phyloP scores from a whole-genome alignment of 1,284 basidiomycete species.

The Coriolopsis trogii region DNA sequence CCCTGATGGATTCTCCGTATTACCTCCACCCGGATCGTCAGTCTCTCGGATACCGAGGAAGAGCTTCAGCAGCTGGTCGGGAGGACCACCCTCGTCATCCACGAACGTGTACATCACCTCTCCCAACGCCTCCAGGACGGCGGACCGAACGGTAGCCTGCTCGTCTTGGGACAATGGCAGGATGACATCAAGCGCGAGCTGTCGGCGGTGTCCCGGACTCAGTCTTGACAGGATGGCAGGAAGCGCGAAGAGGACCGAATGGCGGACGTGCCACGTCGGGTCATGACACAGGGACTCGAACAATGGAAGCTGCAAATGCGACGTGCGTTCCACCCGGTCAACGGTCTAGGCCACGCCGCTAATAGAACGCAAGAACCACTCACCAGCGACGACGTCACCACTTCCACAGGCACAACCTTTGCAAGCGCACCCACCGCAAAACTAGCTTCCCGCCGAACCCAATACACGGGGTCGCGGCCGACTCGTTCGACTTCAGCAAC shows the following conservation, averaged over 20 bases:
- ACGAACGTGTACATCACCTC: slow-evolving; percentile 91
- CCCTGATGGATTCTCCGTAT: too few species aligned
- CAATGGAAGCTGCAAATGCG: slow-evolving; percentile 69
- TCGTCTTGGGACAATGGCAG: slow-evolving; percentile 69
- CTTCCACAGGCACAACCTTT: slow-evolving; percentile 78
- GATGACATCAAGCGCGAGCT: slow-evolving; percentile 67
- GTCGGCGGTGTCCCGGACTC: slow-evolving; percentile 51
- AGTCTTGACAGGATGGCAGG: slow-evolving; percentile 80
- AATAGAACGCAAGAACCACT: slow-evolving; percentile 30
- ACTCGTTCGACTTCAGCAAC: slow-evolving; percentile 84
- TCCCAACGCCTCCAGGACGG: slow-evolving; percentile 88
- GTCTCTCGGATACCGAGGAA: slow-evolving; percentile 43
- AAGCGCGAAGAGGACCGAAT: slow-evolving; percentile 87
- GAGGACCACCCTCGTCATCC: slow-evolving; percentile 68
- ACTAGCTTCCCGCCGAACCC: slow-evolving; percentile 89
- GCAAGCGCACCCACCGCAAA: slow-evolving; percentile 89
- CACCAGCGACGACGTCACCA: slow-evolving; percentile 69
- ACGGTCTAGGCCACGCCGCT: neutral
- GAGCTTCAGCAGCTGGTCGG: slow-evolving; percentile 77
- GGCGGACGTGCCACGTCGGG: slow-evolving; percentile 82
- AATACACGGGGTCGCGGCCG: slow-evolving; percentile 77
- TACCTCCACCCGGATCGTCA: slow-evolving; percentile 21
- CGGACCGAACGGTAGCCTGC: slow-evolving; percentile 73
- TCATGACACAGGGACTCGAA: slow-evolving; percentile 78
- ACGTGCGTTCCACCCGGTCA: neutral